phyloP scores from a whole-genome alignment of 1,284 basidiomycete species.

The Sanghuangporus weigelae region DNA sequence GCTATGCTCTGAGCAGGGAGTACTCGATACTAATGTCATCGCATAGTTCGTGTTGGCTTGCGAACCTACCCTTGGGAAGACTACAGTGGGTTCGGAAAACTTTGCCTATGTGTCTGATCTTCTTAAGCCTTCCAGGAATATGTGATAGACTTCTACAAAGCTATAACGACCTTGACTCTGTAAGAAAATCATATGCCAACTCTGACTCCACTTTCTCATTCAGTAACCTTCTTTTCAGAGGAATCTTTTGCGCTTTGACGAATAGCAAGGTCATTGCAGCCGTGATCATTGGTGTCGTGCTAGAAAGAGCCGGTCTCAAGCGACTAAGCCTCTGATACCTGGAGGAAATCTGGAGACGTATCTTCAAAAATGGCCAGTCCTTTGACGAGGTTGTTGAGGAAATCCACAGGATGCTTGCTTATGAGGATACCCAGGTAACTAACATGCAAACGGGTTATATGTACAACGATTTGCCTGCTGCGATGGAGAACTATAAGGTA shows the following conservation, averaged over 20 bases:
- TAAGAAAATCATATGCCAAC: neutral
- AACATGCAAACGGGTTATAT: neutral
- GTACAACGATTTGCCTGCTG: neutral
- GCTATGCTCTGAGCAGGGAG: neutral
- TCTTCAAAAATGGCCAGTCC: neutral
- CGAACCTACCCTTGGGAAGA: neutral
- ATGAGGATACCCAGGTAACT: neutral
- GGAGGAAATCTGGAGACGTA: neutral
- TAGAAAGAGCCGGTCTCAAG: slow-evolving; percentile 55
- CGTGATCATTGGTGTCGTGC: slow-evolving; percentile 49
- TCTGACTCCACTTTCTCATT: neutral
- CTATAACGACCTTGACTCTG: neutral
- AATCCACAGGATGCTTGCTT: neutral
- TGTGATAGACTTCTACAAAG: neutral
- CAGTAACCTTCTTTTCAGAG: neutral
- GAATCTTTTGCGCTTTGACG: slow-evolving; percentile 45
- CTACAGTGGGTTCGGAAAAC: neutral
- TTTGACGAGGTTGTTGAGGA: neutral
- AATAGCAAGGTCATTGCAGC: slow-evolving; percentile 47
- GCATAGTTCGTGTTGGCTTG: neutral
- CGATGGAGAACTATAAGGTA: neutral
- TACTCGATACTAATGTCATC: no score
- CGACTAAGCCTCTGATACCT: slow-evolving; percentile 37
- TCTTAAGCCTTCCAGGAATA: neutral
- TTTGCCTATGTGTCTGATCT: no score